A percentile compares a stretch with the other conserved stretches of the same genome.
These are phyloP conservation scores for Colletotrichum spaethianum DNA, from an alignment of 2,329 filamentous ascomycete species.

Conservation along the genomic window DNA sequence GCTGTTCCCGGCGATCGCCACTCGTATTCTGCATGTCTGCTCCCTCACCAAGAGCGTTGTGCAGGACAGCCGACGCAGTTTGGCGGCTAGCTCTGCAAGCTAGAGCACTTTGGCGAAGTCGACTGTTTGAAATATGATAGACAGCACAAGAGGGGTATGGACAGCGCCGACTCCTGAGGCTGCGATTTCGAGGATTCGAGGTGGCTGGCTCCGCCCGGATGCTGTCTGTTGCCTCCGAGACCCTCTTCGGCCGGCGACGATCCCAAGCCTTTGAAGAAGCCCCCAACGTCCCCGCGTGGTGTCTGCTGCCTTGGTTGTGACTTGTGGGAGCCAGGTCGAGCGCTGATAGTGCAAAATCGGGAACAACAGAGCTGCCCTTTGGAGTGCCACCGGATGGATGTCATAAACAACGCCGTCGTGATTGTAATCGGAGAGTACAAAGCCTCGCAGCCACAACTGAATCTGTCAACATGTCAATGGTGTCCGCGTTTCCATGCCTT, in stretches of 20 bases:
- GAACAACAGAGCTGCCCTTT: not conserved
- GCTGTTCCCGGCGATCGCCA: slow-evolving; percentile 36
- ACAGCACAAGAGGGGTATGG: not conserved
- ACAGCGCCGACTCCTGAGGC: not conserved
- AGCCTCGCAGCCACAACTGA: slow-evolving; percentile 7
- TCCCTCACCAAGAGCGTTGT: slow-evolving; percentile 18
- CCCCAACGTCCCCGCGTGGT: slow-evolving; percentile 18
- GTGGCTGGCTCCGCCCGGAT: slow-evolving; percentile 30
- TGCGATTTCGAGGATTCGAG: not conserved
- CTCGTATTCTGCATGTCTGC: slow-evolving; percentile 39
- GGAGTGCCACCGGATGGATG: not conserved
- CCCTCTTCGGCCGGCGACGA: slow-evolving; percentile 8
- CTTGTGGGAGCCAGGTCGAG: not conserved
- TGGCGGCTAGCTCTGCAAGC: slow-evolving; percentile 34
- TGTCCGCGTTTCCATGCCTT: not conserved
- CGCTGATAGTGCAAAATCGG: slow-evolving; percentile 4
- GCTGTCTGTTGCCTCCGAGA: slow-evolving; percentile 18
- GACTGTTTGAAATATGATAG: slow-evolving; percentile 27
- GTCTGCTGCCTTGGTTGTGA: not conserved
- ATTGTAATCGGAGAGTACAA: not conserved
- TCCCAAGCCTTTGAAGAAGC: slow-evolving; percentile 3
- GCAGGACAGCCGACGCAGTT: slow-evolving; percentile 32
- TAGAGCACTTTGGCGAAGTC: slow-evolving; percentile 18
- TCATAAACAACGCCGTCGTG: not conserved
- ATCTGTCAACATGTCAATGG: slow-evolving; percentile 27